Evolutionary conservation across 192 early-diverging fungal genomes (phyloP).

Genomic region (Coemansia sp.): DNA sequence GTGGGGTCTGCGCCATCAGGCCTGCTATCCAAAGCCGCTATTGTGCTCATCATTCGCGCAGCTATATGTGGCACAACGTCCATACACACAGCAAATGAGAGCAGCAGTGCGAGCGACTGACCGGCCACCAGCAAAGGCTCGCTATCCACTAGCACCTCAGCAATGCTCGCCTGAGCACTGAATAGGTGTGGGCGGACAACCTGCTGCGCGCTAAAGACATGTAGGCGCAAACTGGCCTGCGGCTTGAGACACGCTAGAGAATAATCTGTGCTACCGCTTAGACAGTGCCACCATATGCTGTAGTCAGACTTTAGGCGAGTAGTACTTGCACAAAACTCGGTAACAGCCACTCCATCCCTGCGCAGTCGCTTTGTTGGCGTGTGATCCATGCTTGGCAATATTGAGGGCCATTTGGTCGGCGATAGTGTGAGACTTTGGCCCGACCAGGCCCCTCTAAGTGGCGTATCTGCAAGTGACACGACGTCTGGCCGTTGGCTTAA

Average conservation of each 20-base stretch:
- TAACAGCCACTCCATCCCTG: slow-evolving; percentile 11
- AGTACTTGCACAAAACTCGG: slow-evolving; percentile 15
- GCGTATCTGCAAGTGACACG: neutral
- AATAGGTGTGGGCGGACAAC: slow-evolving; percentile 32
- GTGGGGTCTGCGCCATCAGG: neutral
- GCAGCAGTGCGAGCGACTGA: slow-evolving; percentile 18
- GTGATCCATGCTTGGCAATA: neutral
- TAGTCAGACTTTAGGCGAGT: slow-evolving; percentile 26
- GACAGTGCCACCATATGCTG: slow-evolving; percentile 44
- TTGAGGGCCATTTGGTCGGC: too few relatives aligned
- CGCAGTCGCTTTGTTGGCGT: slow-evolving; percentile 36
- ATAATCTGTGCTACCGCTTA: slow-evolving; percentile 11
- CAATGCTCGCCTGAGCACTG: slow-evolving; percentile 14
- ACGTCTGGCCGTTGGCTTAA: slow-evolving; percentile 20
- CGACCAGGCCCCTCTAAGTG: neutral
- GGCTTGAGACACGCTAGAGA: slow-evolving; percentile 20
- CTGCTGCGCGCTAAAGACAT: slow-evolving; percentile 1
- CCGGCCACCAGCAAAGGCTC: slow-evolving; percentile 9
- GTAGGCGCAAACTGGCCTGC: slow-evolving; percentile 14
- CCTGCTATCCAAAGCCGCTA: slow-evolving; percentile 1
- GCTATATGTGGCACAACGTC: slow-evolving; percentile 29
- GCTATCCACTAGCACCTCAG: neutral
- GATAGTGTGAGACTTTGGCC: neutral
- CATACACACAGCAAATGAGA: slow-evolving; percentile 33
- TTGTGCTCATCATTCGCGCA: neutral